Percentiles rank a stretch among this genome's conserved stretches.
Conservation (phyloP, 441 rosid genomes). For the Pelargonium cotyledonis region DNA sequence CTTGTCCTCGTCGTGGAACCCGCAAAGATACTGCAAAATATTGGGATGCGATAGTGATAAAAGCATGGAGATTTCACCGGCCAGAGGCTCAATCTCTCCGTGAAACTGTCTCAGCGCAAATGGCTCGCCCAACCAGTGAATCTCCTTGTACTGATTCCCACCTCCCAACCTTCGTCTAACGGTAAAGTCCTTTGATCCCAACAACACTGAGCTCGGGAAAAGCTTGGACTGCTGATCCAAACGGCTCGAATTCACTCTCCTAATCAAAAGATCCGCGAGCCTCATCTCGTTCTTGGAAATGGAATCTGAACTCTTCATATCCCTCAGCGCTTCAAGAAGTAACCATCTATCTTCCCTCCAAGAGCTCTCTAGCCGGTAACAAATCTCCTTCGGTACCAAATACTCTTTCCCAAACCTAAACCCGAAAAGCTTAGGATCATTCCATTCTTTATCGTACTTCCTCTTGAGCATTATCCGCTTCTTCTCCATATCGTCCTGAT, state of each 20-base stretch:
- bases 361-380: constrained; percentile 44
- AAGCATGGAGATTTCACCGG: constrained; percentile 47
- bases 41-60: constrained; percentile 77
- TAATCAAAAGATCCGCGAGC: constrained; percentile 51
- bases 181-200: constrained; percentile 66
- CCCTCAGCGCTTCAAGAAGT: constrained; percentile 53
- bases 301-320: constrained; percentile 38
- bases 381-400: constrained; percentile 45
- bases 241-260: constrained; percentile 35
- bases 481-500: constrained; percentile 69
- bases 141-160: constrained; percentile 70
- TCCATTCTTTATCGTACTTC: constrained; percentile 81
- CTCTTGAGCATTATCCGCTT: constrained; percentile 51
- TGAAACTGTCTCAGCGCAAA: constrained; percentile 60
- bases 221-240: constrained; percentile 40
- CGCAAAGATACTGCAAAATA: constrained; percentile 63
- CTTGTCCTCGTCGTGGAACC: constrained; percentile 72
- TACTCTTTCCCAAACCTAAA: constrained; percentile 80
- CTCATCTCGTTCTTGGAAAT: constrained; percentile 48
- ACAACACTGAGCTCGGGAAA: constrained; percentile 56
- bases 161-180: constrained; percentile 61
- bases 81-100: constrained; percentile 48
- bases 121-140: constrained; percentile 78
- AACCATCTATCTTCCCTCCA: constrained; percentile 80
- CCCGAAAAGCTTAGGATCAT: constrained; percentile 69